A percentile compares a stretch with the other conserved stretches of the same genome.
Conservation (phyloP, 2,329 filamentous ascomycete species). For the Cordyceps pruinosa region DNA sequence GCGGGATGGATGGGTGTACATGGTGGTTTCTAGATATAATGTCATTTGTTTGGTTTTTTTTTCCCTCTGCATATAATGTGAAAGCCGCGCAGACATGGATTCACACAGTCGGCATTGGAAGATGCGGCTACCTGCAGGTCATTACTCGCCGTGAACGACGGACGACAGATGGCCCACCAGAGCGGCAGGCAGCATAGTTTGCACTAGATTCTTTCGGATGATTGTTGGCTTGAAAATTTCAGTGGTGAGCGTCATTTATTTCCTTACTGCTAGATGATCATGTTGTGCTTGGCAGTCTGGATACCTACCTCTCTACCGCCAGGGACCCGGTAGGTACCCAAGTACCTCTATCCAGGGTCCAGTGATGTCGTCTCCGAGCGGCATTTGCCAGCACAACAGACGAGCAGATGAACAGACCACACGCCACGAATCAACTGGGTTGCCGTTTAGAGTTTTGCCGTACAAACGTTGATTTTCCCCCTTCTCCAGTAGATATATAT, state of each 20-base stretch:
- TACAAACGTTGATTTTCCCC: not conserved
- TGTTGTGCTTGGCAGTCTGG: no score
- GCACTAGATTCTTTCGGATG: not conserved
- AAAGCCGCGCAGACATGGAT: not conserved
- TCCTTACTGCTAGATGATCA: no score
- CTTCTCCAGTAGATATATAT: no score
- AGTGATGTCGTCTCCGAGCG: not conserved
- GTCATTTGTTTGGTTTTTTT: not conserved
- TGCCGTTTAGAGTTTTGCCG: not conserved
- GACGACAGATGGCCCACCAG: not conserved
- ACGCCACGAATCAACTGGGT: not conserved
- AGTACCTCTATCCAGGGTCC: not conserved
- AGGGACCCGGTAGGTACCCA: no score
- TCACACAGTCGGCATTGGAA: not conserved
- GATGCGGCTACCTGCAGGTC: not conserved
- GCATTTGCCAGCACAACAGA: no score
- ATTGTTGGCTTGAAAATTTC: not conserved
- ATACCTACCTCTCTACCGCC: no score
- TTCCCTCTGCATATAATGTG: no score
- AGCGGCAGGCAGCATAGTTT: not conserved
- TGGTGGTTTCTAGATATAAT: no score
- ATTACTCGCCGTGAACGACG: constrained; percentile 10
- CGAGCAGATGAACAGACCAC: not conserved
- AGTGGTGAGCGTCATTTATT: no score
- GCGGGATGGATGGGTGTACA: no score